Evolutionary conservation across 805 yeast species (phyloP), one percentile per base, ranked within the genome.

Genomic region (Candida corydali): DNA sequence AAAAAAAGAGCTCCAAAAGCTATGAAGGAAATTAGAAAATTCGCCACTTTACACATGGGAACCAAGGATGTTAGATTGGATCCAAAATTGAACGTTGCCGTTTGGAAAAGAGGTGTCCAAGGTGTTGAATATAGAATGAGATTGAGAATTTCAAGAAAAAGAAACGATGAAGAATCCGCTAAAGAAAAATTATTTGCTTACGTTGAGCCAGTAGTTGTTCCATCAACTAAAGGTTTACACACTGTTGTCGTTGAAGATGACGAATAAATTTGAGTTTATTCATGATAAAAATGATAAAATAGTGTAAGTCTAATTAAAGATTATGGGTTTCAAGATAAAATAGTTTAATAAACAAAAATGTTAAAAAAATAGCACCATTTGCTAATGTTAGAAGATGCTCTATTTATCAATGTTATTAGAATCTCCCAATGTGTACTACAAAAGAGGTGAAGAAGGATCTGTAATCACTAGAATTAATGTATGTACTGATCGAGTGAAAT

Each of bases 1-100:
- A 93, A 93, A 82, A 86, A 85, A 85, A 88, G 97, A 80, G 99
- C 99, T 66, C 99, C 99, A 77, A 86, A 78, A 70, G 98, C 99
- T 63, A 93, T 91, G 76, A 93, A 87, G 86, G 98, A 88, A 76
- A 89, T 93, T 79, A 91, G 87, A 82, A 88, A 86, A 76, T 93
- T 93, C 70, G 97, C 98, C 67, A 80, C 86, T 70, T 81, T 86
- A 78, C 97, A 91, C 85, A 87, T 93, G 93, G 98, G 98, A 70
- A 93, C 99, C 63, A 74, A 84, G 53, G 99, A 93, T 71, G 98
- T 93, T 73, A 93, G 98, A 81, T 76, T 93, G 64, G 98, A 93
- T 76, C 98, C 98, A 69, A 86, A 82, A 75, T 80, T 93, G 74
- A 93, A 93, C 86, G 93, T 89, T 75, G 94, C 83, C 67, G 80